Conservation (phyloP, 306 rosid genomes). For the Styphnolobium japonicum region DNA sequence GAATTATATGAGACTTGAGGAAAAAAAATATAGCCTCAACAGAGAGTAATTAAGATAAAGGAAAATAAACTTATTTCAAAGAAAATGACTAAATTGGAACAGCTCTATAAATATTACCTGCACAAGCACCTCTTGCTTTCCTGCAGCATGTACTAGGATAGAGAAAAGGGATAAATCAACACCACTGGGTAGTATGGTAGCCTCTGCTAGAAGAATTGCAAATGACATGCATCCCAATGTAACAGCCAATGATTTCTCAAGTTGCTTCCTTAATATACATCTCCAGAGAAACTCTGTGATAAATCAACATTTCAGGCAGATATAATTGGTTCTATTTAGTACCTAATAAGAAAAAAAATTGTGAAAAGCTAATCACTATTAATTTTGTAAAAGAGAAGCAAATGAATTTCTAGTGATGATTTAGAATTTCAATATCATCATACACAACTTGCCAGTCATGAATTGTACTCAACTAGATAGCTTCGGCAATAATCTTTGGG, state of each 20-base stretch:
- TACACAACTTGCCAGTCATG: neutral
- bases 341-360: neutral
- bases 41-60: neutral
- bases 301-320: constrained; percentile 25
- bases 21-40: neutral
- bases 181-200: constrained; percentile 72
- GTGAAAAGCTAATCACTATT: neutral
- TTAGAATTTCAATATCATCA: neutral
- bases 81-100: neutral
- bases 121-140: constrained; percentile 65
- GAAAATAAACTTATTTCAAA: neutral
- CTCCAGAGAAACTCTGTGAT: constrained; percentile 88
- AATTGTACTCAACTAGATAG: neutral
- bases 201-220: constrained; percentile 91
- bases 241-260: constrained; percentile 68
- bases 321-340: constrained; percentile 4
- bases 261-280: constrained; percentile 72
- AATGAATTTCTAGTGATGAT: neutral
- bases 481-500: neutral
- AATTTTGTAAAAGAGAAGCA: neutral
- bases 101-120: constrained; percentile 54
- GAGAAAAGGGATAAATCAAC: constrained; percentile 88
- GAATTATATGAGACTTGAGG: neutral
- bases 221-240: constrained; percentile 68
- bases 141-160: constrained; percentile 67